Evolutionary conservation across 257 asterid species (phyloP).

Genomic region (Scutellaria minor): DNA sequence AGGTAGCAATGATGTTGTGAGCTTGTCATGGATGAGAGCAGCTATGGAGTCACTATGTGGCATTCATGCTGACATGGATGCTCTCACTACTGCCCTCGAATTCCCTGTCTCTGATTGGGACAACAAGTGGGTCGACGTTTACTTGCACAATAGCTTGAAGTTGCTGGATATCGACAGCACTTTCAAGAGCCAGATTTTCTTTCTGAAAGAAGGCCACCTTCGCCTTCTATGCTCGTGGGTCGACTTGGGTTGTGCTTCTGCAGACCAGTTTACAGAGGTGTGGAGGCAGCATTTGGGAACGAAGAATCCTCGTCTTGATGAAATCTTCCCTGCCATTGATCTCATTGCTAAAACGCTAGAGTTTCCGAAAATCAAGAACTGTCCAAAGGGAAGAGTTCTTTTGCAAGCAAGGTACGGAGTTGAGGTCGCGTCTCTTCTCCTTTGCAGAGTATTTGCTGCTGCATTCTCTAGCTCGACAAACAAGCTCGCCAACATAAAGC

Average conservation of each 20-base stretch:
- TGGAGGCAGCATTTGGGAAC: constrained; percentile 74
- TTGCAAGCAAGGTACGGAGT: constrained; percentile 89
- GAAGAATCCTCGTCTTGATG: constrained; percentile 67
- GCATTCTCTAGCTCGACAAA: constrained; percentile 70
- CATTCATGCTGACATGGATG: constrained; percentile 72
- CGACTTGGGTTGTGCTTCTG: constrained; percentile 44
- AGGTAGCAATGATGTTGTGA: constrained; percentile 55
- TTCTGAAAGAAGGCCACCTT: constrained; percentile 76
- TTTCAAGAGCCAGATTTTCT: constrained; percentile 80
- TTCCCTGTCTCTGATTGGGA: constrained; percentile 86
- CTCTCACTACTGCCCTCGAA: constrained; percentile 74
- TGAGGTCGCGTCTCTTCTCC: constrained; percentile 61
- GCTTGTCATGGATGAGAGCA: constrained; percentile 74
- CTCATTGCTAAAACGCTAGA: constrained; percentile 59
- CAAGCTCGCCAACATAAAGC: constrained; percentile 60
- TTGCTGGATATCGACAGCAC: constrained; percentile 78
- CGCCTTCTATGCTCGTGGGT: constrained; percentile 66
- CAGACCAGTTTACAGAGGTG: constrained; percentile 56
- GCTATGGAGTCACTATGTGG: constrained; percentile 69
- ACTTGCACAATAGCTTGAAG: constrained; percentile 73
- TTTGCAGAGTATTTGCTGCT: constrained; percentile 69
- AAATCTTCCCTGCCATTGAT: constrained; percentile 68
- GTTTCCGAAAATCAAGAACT: constrained; percentile 78
- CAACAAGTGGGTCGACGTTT: constrained; percentile 88
- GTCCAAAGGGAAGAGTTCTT: constrained; percentile 79